Base-by-base conservation (phyloP, 2,329 filamentous ascomycete species). In the Elsinoe perseae region DNA sequence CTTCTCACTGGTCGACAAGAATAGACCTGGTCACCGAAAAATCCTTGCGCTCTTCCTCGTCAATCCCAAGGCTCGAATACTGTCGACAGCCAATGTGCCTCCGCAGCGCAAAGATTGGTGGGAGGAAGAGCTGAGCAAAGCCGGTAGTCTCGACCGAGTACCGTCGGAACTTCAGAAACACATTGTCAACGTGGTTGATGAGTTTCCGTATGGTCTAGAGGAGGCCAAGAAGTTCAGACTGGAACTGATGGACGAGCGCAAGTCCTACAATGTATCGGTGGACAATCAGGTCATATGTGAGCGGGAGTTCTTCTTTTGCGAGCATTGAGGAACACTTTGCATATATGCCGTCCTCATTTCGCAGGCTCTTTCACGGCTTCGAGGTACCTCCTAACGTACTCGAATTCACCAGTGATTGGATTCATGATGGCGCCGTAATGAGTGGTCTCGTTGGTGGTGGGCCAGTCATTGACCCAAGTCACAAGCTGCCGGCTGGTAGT, bases 351-450 rank as follows among this genome's bases (percentile, higher is more conserved):
- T 36, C 10, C 6, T 50, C 44, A 46, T 36, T 34, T 34, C 6
- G 14, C 23, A 18, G 54, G 54, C 30, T 56, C 54, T 40, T 54
- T 18, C 14, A 46, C 32, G 20, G 56, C 38, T 34, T 50, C 32
- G 14, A 44, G 38, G 44, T 58, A 58, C 34, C 58, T 34, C 36
- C 57, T 60, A 10, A 75, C 61, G 74, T 77, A 82, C 12, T 69
- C 64, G 20, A 83, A 68, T 10, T 68, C 66, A 0, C 80, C 2
- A 21, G 34, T 44, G 8, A 28, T 8, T 16, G 81, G 77, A 66
- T 84, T 80, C 75, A 85, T 76, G 25, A 84, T 67, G 18, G 75
- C 74, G 3, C 75, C 74, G 66, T 78, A 84, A 66, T 85, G 80
- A 1, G 80, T 83, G 32, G 70, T 72, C 56, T 81, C 77, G 62